A percentile compares a stretch with the other conserved stretches of the same genome.
Evolutionary conservation across 2,329 filamentous ascomycete genomes (phyloP).

Genomic region (Penicillium corylophilum): DNA sequence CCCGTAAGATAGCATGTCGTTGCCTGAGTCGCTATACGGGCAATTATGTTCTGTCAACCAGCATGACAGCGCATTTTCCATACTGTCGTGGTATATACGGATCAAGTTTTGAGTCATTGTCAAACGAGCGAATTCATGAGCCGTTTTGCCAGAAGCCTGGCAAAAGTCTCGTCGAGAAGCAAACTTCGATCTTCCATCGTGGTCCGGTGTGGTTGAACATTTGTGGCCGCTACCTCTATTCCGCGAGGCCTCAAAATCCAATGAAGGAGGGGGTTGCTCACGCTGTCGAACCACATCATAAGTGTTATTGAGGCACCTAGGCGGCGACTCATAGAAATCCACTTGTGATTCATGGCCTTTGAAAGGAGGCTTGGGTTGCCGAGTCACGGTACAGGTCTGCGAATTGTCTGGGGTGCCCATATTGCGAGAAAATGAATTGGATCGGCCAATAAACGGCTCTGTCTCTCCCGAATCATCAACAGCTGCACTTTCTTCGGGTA

Average conservation of each 20-base stretch:
- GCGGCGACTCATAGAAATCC: background rate
- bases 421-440: constrained; percentile 1
- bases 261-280: too few species aligned
- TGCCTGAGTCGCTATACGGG: constrained; percentile 36
- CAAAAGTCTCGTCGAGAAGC: background rate
- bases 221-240: background rate
- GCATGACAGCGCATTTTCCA: constrained; percentile 46
- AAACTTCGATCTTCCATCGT: background rate
- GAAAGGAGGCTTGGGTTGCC: background rate
- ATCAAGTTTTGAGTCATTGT: constrained; percentile 41
- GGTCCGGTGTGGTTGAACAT: background rate
- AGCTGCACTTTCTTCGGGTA: background rate
- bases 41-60: constrained; percentile 48
- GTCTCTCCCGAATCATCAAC: background rate
- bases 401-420: background rate
- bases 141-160: constrained; percentile 27
- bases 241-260: background rate
- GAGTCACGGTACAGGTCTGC: background rate
- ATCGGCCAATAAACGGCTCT: background rate
- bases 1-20: constrained; percentile 11
- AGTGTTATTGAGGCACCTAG: background rate
- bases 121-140: constrained; percentile 36
- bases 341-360: background rate
- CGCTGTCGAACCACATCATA: background rate
- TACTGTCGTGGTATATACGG: constrained; percentile 46